phyloP scores from a whole-genome alignment of 2,329 filamentous ascomycete species.

The Fusarium algeriense region DNA sequence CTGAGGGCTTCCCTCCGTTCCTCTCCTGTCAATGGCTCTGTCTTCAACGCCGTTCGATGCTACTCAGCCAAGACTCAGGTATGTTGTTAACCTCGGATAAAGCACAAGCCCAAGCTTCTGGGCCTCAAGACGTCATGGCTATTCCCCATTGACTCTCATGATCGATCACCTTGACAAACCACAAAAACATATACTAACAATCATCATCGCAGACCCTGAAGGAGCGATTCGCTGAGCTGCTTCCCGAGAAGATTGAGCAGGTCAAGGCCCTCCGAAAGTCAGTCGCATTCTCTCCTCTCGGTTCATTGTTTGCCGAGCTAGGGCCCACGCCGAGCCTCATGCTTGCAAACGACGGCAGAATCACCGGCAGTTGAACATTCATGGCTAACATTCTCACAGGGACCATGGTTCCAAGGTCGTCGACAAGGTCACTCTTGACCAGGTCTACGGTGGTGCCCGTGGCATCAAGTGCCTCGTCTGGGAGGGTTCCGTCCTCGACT shows the following conservation, averaged over 20 bases:
- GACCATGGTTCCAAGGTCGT: slow-evolving; percentile 95
- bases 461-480: slow-evolving; percentile 99
- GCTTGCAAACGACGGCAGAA: slow-evolving; percentile 10
- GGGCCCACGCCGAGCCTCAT: slow-evolving; percentile 27
- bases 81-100: slow-evolving; percentile 53
- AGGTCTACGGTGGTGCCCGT: slow-evolving; percentile 99
- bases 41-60: slow-evolving; percentile 86
- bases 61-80: slow-evolving; percentile 96
- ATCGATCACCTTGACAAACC: not conserved
- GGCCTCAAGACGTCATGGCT: slow-evolving; percentile 13
- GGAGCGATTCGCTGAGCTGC: slow-evolving; percentile 96
- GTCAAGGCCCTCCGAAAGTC: slow-evolving; percentile 99
- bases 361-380: slow-evolving; percentile 16
- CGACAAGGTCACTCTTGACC: slow-evolving; percentile 98
- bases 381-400: slow-evolving; percentile 61
- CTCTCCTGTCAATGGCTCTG: slow-evolving; percentile 75
- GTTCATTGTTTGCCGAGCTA: slow-evolving; percentile 29
- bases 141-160: slow-evolving; percentile 1
- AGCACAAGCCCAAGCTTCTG: slow-evolving; percentile 17
- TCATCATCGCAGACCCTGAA: slow-evolving; percentile 80
- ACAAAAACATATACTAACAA: slow-evolving; percentile 11
- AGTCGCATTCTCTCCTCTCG: slow-evolving; percentile 53
- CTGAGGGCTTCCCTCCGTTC: slow-evolving; percentile 81
- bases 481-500: slow-evolving; percentile 98
- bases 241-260: slow-evolving; percentile 98